Evolutionary conservation across 768 basidiomycete genomes (phyloP).

Genomic region (Russula foetens): DNA sequence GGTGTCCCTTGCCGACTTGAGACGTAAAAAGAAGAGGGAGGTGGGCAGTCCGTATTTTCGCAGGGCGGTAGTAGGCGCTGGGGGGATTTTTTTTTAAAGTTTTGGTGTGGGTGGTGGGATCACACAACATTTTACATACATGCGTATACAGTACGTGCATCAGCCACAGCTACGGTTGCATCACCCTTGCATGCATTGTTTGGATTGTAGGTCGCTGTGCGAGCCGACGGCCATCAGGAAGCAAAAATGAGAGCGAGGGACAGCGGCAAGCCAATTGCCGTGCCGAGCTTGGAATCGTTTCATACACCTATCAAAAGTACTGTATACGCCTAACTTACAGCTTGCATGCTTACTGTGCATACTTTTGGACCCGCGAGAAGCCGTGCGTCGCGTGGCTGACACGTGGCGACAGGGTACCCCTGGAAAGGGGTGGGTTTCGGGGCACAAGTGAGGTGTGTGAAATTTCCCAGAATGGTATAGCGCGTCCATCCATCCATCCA

Average conservation of each 20-base stretch:
- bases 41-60: neutral
- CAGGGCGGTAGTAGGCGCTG: neutral
- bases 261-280: constrained; percentile 2
- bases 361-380: too few species aligned
- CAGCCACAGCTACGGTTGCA: too few species aligned
- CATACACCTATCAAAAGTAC: too few species aligned
- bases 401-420: neutral
- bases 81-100: neutral
- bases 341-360: too few species aligned
- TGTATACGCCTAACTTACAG: too few species aligned
- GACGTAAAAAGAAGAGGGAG: neutral
- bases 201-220: neutral
- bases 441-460: neutral
- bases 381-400: constrained; percentile 1
- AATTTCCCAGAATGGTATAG: constrained; percentile 4
- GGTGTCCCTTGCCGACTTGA: neutral
- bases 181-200: too few species aligned
- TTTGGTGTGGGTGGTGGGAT: too few species aligned
- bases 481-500: neutral
- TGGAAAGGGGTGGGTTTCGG: too few species aligned
- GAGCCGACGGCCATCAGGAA: constrained; percentile 9
- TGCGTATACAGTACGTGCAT: too few species aligned
- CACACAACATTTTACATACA: neutral
- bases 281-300: too few species aligned
- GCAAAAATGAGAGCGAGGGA: neutral